phyloP scores from a whole-genome alignment of 345 rosid genomes.

The Salix exigua region DNA sequence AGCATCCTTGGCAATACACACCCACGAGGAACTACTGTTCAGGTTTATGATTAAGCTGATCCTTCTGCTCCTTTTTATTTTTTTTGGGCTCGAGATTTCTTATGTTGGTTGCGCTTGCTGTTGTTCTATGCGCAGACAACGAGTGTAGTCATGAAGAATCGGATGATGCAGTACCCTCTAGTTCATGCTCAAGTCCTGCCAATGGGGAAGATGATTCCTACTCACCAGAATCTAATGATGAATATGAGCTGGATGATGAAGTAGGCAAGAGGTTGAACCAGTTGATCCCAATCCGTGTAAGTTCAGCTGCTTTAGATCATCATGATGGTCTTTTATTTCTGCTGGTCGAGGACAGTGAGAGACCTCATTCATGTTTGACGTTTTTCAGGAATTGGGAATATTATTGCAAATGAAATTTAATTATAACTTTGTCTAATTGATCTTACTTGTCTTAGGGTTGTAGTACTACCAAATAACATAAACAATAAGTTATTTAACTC shows the following conservation, averaged over 20 bases:
- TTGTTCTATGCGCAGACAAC: constrained; percentile 42
- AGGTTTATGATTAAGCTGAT: constrained; percentile 38
- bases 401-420: not conserved
- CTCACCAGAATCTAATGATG: constrained; percentile 61
- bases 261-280: constrained; percentile 74
- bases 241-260: constrained; percentile 58
- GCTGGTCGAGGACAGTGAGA: not conserved
- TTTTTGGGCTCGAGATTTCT: constrained; percentile 1
- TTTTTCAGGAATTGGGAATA: not conserved
- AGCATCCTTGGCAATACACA: constrained; percentile 45
- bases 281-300: constrained; percentile 78
- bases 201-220: constrained; percentile 52
- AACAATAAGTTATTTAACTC: too few relatives aligned
- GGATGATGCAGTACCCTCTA: constrained; percentile 42
- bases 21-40: constrained; percentile 38
- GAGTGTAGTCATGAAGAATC: constrained; percentile 48
- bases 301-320: constrained; percentile 15
- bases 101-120: constrained; percentile 8
- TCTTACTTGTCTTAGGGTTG: not conserved
- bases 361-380: not conserved
- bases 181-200: constrained; percentile 64
- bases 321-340: not conserved
- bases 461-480: not conserved
- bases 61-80: not conserved
- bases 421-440: not conserved